Evolutionary conservation across 495 filamentous ascomycete genomes (phyloP), one percentile per base, ranked within the genome.

Genomic region (Penicillium macrosclerotiorum): DNA sequence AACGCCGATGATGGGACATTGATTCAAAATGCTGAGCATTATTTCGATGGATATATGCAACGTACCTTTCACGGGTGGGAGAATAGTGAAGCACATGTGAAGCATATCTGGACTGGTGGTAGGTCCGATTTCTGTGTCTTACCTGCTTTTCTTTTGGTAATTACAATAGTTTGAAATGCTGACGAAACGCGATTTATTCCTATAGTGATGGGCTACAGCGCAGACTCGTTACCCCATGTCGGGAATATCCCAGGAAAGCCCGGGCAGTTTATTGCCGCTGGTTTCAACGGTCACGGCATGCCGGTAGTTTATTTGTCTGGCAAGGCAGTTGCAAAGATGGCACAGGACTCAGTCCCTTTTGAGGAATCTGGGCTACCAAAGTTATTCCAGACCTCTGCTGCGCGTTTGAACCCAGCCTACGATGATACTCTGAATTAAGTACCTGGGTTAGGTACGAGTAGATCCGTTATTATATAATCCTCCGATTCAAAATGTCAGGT

Each of bases 221-320:
- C 59, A 9, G 75, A 79, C 42, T 62, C 57, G 1, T 45, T 60
- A n/a, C 77, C 79, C 8, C 68, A 76, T 54, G 55, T 79, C 22
- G 77, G 78, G 5, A 52, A 63, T 16, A 59, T 81, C 4, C 80
- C 77, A 0, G 68, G 52, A 8, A 59, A 63, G 25, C 47, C 62
- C 1, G 69, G 66, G 1, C 66, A 71, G 27, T 80, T 63, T 33
- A 66, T 83, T 31, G 56, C 68, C 18, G 77, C 77, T 1, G 77
- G 77, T 1, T 81, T 79, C 52, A 73, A 76, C 47, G 78, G 79
- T 1, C 75, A 76, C 54, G 79, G 80, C 1, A 83, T 81, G 78
- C 65, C 77, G 2, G 51, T 74, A 23, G 71, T 76, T 40, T 74
- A 72, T 26, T 51, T 73, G 2, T 52, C 59, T 12, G 68, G 67